A percentile compares a stretch with the other conserved stretches of the same genome.
Evolutionary conservation across 1,139 yeast genomes (phyloP).

Genomic region (Pichia sorboxylosa): DNA sequence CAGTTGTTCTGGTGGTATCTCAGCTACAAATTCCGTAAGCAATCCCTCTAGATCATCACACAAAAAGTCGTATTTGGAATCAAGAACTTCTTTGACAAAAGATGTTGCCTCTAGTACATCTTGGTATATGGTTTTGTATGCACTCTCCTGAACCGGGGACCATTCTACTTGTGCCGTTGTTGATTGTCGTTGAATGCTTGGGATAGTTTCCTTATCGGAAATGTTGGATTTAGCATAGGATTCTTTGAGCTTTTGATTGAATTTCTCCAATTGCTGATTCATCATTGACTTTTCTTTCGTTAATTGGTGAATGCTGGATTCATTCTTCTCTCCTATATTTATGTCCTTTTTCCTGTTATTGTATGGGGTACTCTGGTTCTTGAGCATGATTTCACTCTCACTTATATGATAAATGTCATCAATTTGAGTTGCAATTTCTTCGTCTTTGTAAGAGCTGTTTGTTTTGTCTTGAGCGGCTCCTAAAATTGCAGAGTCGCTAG

Average conservation of each 20-base stretch:
- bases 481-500: no score
- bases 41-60: conserved; percentile 52
- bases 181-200: no score
- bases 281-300: not conserved
- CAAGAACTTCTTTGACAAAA: conserved; percentile 18
- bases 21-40: conserved; percentile 48
- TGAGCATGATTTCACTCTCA: conserved; percentile 6
- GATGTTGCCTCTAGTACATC: conserved; percentile 19
- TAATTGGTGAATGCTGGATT: not conserved
- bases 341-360: not conserved
- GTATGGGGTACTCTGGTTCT: conserved; percentile 19
- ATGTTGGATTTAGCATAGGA: not conserved
- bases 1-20: conserved; percentile 60
- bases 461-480: not conserved
- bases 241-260: not conserved
- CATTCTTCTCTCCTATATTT: not conserved
- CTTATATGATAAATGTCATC: conserved; percentile 2
- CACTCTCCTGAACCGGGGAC: conserved; percentile 9
- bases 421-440: not conserved
- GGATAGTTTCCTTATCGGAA: not conserved
- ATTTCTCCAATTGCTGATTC: not conserved
- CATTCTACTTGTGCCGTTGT: conserved; percentile 6
- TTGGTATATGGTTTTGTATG: conserved; percentile 7
- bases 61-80: conserved; percentile 19
- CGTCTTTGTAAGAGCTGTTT: not conserved